Conservation (phyloP, 75 land plant species). For the Cunninghamia lanceolata region DNA sequence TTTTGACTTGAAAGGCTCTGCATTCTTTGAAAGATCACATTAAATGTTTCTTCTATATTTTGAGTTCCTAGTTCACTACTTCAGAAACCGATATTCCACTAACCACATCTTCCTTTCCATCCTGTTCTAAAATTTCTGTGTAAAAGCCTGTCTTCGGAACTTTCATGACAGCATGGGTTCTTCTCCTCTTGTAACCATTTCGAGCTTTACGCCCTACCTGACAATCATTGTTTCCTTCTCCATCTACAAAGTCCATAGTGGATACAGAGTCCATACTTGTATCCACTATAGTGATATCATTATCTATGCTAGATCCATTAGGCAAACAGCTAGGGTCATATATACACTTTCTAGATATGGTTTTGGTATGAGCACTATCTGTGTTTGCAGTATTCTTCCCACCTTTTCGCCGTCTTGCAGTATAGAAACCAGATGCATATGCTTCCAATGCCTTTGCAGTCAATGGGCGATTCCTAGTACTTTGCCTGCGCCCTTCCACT, state of each 20-base stretch:
- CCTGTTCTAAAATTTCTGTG: slow-evolving; percentile 5
- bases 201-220: slow-evolving; percentile 4
- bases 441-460: slow-evolving; percentile 58
- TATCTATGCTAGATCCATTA: slow-evolving; percentile 8
- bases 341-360: slow-evolving; percentile 5
- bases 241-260: slow-evolving; percentile 6
- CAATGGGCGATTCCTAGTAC: slow-evolving; percentile 54
- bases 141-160: slow-evolving; percentile 6
- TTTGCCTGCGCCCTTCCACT: slow-evolving; percentile 31
- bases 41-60: neutral
- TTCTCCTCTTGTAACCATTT: slow-evolving; percentile 5
- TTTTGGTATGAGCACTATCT: neutral
- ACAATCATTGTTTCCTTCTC: slow-evolving; percentile 1
- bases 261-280: slow-evolving; percentile 10
- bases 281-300: slow-evolving; percentile 11
- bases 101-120: slow-evolving; percentile 1
- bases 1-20: neutral
- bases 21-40: neutral
- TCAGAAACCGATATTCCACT: slow-evolving; percentile 11
- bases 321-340: slow-evolving; percentile 1
- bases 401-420: slow-evolving; percentile 15
- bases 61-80: slow-evolving; percentile 1
- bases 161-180: slow-evolving; percentile 12
- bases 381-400: slow-evolving; percentile 2
- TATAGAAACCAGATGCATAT: slow-evolving; percentile 38